A percentile compares a stretch with the other conserved stretches of the same genome.
These are phyloP conservation scores for Pisolithus thermaeus DNA, from an alignment of 1,284 basidiomycete species.

Conservation along the genomic window DNA sequence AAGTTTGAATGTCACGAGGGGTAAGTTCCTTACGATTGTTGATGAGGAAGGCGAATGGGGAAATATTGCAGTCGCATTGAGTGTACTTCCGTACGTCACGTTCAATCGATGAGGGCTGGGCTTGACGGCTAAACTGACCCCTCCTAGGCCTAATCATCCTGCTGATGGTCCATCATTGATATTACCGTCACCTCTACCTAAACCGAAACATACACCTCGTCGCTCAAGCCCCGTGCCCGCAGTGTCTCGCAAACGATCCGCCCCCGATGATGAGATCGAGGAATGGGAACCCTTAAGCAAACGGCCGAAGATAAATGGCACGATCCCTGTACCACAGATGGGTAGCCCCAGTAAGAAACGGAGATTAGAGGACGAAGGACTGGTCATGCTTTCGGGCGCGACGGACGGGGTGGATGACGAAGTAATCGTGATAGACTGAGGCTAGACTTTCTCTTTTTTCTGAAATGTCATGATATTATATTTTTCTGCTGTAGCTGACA, in stretches of 20 bases:
- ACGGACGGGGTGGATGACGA: slow-evolving; percentile 51
- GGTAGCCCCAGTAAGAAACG: slow-evolving; percentile 59
- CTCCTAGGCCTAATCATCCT: slow-evolving; percentile 45
- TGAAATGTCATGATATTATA: not conserved
- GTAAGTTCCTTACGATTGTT: slow-evolving; percentile 81
- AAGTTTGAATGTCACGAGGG: slow-evolving; percentile 63
- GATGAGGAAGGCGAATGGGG: slow-evolving; percentile 82
- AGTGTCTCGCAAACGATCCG: slow-evolving; percentile 48
- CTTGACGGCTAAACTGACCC: not conserved
- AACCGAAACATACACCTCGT: slow-evolving; percentile 40
- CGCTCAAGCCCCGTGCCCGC: slow-evolving; percentile 37
- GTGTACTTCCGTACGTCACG: slow-evolving; percentile 62
- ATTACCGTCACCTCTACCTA: slow-evolving; percentile 57
- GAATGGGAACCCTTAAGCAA: slow-evolving; percentile 53
- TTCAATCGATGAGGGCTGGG: not conserved
- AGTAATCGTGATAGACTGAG: slow-evolving; percentile 48
- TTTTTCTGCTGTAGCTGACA: not conserved
- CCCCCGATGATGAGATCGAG: slow-evolving; percentile 45
- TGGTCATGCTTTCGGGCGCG: slow-evolving; percentile 57
- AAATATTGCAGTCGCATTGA: slow-evolving; percentile 70
- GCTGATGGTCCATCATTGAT: slow-evolving; percentile 46
- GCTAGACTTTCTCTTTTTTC: slow-evolving; percentile 14
- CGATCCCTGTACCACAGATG: slow-evolving; percentile 7
- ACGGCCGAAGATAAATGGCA: slow-evolving; percentile 32
- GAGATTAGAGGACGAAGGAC: slow-evolving; percentile 63